Evolutionary conservation across 2,329 filamentous ascomycete species (phyloP).

Genomic region (Apiospora sp.): DNA sequence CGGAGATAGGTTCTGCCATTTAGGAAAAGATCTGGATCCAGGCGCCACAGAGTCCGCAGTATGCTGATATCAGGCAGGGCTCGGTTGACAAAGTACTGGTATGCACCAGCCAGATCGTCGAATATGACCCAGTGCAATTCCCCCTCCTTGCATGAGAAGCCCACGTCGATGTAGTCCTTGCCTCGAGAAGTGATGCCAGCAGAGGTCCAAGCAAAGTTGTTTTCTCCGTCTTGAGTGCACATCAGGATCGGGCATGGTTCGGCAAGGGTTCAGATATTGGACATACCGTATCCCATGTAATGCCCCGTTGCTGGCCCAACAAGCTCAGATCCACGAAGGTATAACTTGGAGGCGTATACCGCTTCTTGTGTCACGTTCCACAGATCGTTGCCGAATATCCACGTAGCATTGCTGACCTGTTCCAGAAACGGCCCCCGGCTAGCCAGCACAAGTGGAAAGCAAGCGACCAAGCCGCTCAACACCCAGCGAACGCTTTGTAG

Average conservation of each 20-base stretch:
- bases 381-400: conserved; percentile 43
- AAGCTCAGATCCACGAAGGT: conserved; percentile 39
- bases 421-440: conserved; percentile 36
- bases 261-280: neutral
- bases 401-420: conserved; percentile 39
- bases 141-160: conserved; percentile 54
- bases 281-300: conserved; percentile 42
- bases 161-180: conserved; percentile 54
- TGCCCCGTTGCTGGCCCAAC: conserved; percentile 41
- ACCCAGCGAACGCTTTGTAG: neutral
- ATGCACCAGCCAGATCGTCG: conserved; percentile 55
- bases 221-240: conserved; percentile 50
- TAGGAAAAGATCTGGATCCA: conserved; percentile 57
- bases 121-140: conserved; percentile 62
- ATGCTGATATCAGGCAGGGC: conserved; percentile 56
- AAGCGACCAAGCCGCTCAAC: neutral
- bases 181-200: conserved; percentile 49
- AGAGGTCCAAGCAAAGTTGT: conserved; percentile 55
- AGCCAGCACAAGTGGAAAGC: neutral
- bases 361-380: conserved; percentile 42
- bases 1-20: conserved; percentile 53
- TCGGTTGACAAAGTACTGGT: conserved; percentile 62
- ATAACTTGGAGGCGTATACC: conserved; percentile 38
- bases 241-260: neutral
- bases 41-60: conserved; percentile 57